Base-by-base conservation (phyloP, 257 asterid species). In the Solanum corneliomulleri region DNA sequence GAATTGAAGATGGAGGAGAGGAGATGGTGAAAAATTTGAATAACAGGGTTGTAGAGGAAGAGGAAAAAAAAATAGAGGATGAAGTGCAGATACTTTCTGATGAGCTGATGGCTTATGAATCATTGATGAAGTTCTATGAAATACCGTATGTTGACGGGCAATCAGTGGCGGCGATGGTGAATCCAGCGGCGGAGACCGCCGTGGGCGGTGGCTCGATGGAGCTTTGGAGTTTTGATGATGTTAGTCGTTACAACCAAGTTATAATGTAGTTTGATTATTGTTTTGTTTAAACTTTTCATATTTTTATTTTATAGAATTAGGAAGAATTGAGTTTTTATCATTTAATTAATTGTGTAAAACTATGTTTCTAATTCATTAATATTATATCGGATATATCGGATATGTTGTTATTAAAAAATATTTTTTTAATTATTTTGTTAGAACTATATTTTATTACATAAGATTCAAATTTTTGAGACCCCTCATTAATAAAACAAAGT, bases 141-240 rank as follows among this genome's bases (percentile, higher is more conserved):
- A 90, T 95, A n/a, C 99, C 99, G 41, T 96, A 93, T 83, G 93
- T 95, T 4, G 98, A 96, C 72, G 99, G 99, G 31, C 92, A 93
- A 91, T 93, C 95, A 2, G 56, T 87, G 88, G 88, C 90, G 75
- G 88, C 89, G 84, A 64, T 90, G 14, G 12, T 87, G 45, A 88
- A 60, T 84, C 89, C 89, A 83, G 90, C 88, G 49, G 92, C 86
- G 87, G 96, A 92, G 89, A 86, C 91, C 75, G 89, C n/a, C 25
- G 39, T 77, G 15, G 92, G 89, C 69, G 86, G 90, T 45, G 88
- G 88, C 27, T 86, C 90, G 12, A 29, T 90, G 87, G 93, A 94
- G 13, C 96, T 95, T 8, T 96, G 99, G 99, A 93, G 93, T 88
- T 96, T 93, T 87, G 96, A 94, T 81, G 96, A 95, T 20, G 87